Evolutionary conservation across 164 flowering plant genomes (phyloP).

Genomic region (Nymphaea colorata): DNA sequence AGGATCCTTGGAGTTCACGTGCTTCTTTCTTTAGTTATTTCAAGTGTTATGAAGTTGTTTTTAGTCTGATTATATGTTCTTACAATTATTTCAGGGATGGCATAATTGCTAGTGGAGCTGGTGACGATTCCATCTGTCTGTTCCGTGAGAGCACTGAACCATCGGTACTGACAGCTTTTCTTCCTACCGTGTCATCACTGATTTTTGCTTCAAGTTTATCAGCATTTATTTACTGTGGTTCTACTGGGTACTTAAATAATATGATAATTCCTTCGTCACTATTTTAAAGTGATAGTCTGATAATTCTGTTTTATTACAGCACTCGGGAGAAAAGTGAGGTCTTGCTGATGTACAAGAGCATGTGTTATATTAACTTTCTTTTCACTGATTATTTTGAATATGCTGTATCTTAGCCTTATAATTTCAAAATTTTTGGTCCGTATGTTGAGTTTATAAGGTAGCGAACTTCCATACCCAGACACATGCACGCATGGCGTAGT

Average conservation of each 20-base stretch:
- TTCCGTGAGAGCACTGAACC: conserved; percentile 54
- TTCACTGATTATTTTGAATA: neutral
- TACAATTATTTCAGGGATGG: conserved; percentile 49
- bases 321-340: neutral
- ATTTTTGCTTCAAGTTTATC: neutral
- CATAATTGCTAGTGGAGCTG: conserved; percentile 86
- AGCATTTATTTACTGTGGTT: neutral
- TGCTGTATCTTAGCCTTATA: neutral
- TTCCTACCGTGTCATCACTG: neutral
- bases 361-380: neutral
- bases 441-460: too few species aligned
- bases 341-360: neutral
- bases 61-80: neutral
- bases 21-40: neutral
- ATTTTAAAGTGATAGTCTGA: neutral
- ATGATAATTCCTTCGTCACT: neutral
- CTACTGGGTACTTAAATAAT: neutral
- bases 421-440: neutral
- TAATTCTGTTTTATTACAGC: neutral
- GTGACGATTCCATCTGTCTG: conserved; percentile 79
- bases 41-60: neutral
- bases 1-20: too few species aligned
- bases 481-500: too few species aligned
- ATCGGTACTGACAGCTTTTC: conserved; percentile 21
- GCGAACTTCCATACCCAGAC: too few species aligned